Conservation (phyloP, 2,329 filamentous ascomycete species). For the Fusarium ambrosium region DNA sequence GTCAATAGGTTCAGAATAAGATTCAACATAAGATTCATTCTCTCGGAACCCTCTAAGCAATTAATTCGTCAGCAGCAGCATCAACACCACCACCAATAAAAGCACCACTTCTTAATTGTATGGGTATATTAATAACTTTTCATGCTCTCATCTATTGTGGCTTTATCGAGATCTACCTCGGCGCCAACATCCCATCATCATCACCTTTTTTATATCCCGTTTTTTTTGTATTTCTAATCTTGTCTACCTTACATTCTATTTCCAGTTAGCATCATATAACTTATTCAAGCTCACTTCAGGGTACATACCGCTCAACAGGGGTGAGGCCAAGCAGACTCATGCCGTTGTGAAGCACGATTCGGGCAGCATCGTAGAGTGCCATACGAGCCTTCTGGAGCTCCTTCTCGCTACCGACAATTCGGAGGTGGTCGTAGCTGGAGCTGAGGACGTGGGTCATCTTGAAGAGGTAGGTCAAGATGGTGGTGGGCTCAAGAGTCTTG, state of each 20-base stretch:
- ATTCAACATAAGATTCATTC: neutral
- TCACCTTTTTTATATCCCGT: constrained; percentile 10
- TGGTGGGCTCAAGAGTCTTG: constrained; percentile 83
- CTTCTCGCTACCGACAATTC: constrained; percentile 83
- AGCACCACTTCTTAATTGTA: constrained; percentile 7
- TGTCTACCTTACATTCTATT: constrained; percentile 44
- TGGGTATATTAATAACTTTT: constrained; percentile 50
- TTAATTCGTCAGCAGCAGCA: neutral
- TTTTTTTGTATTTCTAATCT: constrained; percentile 8
- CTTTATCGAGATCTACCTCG: constrained; percentile 27
- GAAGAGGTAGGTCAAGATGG: constrained; percentile 74
- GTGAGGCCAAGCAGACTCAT: constrained; percentile 85
- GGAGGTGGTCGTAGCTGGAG: constrained; percentile 84
- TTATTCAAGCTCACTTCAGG: neutral
- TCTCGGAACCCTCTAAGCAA: neutral
- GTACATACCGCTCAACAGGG: constrained; percentile 72
- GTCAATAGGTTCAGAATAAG: neutral
- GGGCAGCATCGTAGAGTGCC: constrained; percentile 82
- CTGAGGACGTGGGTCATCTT: constrained; percentile 87
- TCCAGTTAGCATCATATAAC: constrained; percentile 19
- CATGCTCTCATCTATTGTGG: constrained; percentile 43
- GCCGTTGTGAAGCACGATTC: constrained; percentile 83
- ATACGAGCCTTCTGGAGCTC: constrained; percentile 76
- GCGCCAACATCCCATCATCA: constrained; percentile 11
- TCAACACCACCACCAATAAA: neutral